Percentiles rank a stretch among this genome's conserved stretches.
Evolutionary conservation across 495 filamentous ascomycete species (phyloP).

Genomic region (Neurospora sp.): DNA sequence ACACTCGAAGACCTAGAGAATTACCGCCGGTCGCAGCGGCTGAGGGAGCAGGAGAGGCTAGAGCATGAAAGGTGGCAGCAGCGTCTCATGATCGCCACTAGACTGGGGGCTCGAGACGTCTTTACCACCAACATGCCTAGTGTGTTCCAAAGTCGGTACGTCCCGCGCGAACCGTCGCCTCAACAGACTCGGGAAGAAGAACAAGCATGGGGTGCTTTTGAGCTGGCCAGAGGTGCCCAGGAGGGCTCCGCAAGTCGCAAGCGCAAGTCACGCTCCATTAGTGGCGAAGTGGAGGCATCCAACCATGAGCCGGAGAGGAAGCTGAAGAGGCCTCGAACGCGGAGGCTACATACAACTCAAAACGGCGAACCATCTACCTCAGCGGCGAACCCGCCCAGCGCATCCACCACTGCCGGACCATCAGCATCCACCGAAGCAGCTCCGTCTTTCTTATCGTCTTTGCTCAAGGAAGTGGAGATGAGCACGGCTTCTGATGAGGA

Average conservation of each 20-base stretch:
- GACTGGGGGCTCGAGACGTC: conserved; percentile 56
- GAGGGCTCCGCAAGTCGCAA: conserved; percentile 48
- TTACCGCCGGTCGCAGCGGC: conserved; percentile 41
- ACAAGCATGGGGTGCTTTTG: conserved; percentile 80
- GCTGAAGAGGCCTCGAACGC: conserved; percentile 74
- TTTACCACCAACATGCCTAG: conserved; percentile 51
- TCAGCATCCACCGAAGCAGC: conserved; percentile 29
- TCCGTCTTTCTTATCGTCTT: conserved; percentile 63
- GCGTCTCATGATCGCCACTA: conserved; percentile 67
- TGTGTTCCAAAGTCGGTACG: background rate
- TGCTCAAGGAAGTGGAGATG: conserved; percentile 79
- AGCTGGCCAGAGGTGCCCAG: conserved; percentile 60
- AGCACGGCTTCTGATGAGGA: conserved; percentile 48
- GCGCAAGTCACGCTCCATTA: conserved; percentile 62
- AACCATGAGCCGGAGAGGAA: conserved; percentile 58
- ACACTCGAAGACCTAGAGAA: conserved; percentile 29
- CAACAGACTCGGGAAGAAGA: conserved; percentile 69
- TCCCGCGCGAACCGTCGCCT: conserved; percentile 32
- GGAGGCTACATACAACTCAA: conserved; percentile 26
- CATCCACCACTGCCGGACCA: conserved; percentile 9
- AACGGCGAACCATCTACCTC: conserved; percentile 28
- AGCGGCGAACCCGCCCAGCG: conserved; percentile 4
- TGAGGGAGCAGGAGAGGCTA: conserved; percentile 51
- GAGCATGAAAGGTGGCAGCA: conserved; percentile 70
- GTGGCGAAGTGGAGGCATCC: conserved; percentile 52